Percentiles rank a stretch among this genome's conserved stretches.
Conservation (phyloP, 148 eudicot genomes). For the Heliosperma pusillum region DNA sequence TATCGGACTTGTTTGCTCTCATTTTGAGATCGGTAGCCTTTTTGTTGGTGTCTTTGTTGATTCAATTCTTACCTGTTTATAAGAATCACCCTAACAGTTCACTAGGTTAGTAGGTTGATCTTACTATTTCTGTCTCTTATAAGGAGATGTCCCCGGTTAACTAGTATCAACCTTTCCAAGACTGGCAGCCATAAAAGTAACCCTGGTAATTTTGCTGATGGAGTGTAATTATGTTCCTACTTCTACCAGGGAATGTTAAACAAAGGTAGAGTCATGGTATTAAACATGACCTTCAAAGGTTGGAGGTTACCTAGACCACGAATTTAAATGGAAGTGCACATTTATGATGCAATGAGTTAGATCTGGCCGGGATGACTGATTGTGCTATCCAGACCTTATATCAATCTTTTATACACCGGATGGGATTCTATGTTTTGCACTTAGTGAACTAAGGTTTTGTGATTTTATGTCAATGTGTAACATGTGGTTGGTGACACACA, state of each 20-base stretch:
- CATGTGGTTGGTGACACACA: too few species aligned
- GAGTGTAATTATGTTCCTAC: background rate
- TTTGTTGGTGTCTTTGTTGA: background rate
- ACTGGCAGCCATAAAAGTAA: background rate
- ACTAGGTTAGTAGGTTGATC: background rate
- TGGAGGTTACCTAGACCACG: background rate
- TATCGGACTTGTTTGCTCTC: background rate
- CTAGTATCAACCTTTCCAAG: background rate
- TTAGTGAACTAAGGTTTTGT: too few species aligned
- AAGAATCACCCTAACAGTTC: background rate
- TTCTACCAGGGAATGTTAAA: background rate
- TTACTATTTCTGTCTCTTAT: background rate
- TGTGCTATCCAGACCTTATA: too few species aligned
- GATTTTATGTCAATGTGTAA: too few species aligned
- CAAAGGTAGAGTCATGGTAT: background rate
- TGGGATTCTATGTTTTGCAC: too few species aligned
- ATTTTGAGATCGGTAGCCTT: background rate
- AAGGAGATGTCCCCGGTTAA: background rate
- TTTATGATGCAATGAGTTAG: too few species aligned
- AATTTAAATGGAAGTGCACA: too few species aligned
- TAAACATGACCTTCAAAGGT: background rate
- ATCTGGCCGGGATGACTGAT: too few species aligned
- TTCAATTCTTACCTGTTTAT: background rate
- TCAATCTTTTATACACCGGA: too few species aligned
- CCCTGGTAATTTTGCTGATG: background rate